Percentiles rank a stretch among this genome's conserved stretches.
These are phyloP conservation scores for Wickerhamiella sorbophila DNA, from an alignment of 805 yeast species.

Conservation along the genomic window DNA sequence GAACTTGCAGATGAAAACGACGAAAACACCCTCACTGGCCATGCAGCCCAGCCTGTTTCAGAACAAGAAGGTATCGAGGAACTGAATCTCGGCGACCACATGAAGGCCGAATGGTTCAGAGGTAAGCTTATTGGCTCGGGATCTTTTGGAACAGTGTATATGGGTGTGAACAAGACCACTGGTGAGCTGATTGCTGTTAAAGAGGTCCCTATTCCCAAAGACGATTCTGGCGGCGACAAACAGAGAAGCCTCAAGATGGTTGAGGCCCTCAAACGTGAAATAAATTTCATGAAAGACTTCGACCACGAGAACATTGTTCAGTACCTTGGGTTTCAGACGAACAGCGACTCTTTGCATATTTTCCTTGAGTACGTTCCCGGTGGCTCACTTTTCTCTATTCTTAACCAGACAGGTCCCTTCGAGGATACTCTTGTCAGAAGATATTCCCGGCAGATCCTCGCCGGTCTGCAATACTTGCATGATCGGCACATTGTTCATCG, in stretches of 20 bases:
- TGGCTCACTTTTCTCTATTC: constrained; percentile 57
- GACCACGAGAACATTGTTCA: constrained; percentile 89
- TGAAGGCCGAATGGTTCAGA: constrained; percentile 59
- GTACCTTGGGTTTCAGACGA: constrained; percentile 77
- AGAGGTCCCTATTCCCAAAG: constrained; percentile 60
- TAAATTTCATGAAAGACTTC: constrained; percentile 57
- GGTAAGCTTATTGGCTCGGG: constrained; percentile 94
- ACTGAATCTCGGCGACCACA: neutral
- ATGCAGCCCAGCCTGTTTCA: constrained; percentile 19
- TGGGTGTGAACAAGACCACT: constrained; percentile 81
- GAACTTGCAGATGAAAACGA: neutral
- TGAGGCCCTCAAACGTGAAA: constrained; percentile 17
- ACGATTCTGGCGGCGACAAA: constrained; percentile 18
- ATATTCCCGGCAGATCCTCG: constrained; percentile 60
- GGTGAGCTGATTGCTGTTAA: constrained; percentile 97
- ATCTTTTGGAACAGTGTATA: constrained; percentile 81
- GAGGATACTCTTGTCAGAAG: constrained; percentile 62
- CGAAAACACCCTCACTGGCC: constrained; percentile 2
- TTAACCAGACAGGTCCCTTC: constrained; percentile 61
- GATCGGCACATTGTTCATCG: constrained; percentile 66
- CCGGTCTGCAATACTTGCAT: constrained; percentile 63
- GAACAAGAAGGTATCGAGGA: constrained; percentile 41
- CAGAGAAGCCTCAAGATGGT: constrained; percentile 17
- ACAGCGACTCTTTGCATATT: constrained; percentile 57
- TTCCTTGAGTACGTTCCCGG: constrained; percentile 67